A percentile compares a stretch with the other conserved stretches of the same genome.
Conservation (phyloP, 2,329 filamentous ascomycete species). For the Paradendryphiella salina region DNA sequence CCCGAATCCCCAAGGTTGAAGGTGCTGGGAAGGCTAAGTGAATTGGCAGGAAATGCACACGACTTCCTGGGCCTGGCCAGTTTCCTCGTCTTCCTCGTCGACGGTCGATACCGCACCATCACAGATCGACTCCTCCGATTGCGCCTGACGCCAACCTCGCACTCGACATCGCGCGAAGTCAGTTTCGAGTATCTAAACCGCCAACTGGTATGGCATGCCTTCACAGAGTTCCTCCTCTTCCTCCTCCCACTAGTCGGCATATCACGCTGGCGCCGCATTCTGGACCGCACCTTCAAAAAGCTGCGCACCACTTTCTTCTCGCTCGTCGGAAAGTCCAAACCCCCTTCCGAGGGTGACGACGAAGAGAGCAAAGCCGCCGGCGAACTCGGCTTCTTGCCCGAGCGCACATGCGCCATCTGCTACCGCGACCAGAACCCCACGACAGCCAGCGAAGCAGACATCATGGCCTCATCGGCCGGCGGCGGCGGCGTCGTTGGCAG, state of each 20-base stretch:
- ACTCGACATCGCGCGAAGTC: slow-evolving; percentile 83
- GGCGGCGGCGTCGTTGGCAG: slow-evolving; percentile 82
- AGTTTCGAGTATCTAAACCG: slow-evolving; percentile 97
- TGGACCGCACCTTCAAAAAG: slow-evolving; percentile 83
- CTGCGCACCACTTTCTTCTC: slow-evolving; percentile 62
- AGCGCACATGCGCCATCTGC: slow-evolving; percentile 94
- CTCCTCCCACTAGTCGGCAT: slow-evolving; percentile 96
- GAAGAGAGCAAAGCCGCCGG: slow-evolving; percentile 58
- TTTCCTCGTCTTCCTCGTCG: slow-evolving; percentile 87
- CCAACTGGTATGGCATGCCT: slow-evolving; percentile 99
- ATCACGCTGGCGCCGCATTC: slow-evolving; percentile 86
- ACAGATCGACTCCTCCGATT: slow-evolving; percentile 83
- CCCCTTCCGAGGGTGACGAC: slow-evolving; percentile 54
- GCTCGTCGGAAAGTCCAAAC: slow-evolving; percentile 50
- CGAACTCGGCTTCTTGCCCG: slow-evolving; percentile 82
- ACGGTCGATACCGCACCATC: slow-evolving; percentile 87
- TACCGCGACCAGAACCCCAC: slow-evolving; percentile 89
- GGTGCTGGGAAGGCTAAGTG: slow-evolving; percentile 69
- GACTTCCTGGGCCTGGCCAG: slow-evolving; percentile 80
- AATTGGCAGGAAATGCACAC: slow-evolving; percentile 70
- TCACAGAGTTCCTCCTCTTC: slow-evolving; percentile 97
- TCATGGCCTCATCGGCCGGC: slow-evolving; percentile 64
- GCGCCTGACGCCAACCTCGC: slow-evolving; percentile 80
- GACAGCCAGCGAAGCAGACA: slow-evolving; percentile 67
- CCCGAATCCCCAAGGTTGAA: slow-evolving; percentile 56